Evolutionary conservation across 1,284 basidiomycete species (phyloP), one percentile per base, ranked within the genome.

Genomic region (Marasmius fiardii): DNA sequence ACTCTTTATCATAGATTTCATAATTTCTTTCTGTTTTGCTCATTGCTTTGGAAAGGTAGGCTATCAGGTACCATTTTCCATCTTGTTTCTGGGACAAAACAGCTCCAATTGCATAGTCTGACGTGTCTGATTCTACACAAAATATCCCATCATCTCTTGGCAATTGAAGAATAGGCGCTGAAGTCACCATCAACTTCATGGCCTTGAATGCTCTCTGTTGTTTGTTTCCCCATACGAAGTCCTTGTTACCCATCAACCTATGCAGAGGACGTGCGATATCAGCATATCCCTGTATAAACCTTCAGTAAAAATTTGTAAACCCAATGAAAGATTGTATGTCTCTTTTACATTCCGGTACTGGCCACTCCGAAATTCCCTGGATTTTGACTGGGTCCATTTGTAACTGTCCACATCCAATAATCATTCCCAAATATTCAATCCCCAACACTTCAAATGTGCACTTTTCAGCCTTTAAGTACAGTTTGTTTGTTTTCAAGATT

Each of bases 341-440:
- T 37, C 61, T 61, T 18, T 71, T 55, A 10, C 33, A 62, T 2
- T 31, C 59, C 1, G 72, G 73, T 4, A 34, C 20, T 7, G 65
- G 65, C 74, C 73, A 76, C 21, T 56, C 34, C 1, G 39, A 35
- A 43, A 75, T 58, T 5, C 64, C 58, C 12, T 61, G 11, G 1
- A 74, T 52, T 58, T 75, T 75, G 8, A 50, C 54, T 0, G 58
- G 56, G 43, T 71, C 65, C 70, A 74, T 72, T 0, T 18, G 18
- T n/a, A 74, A 48, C 0, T 67, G 64, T 12, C 63, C 51, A 55
- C 57, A 16, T 4, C 34, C 48, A n/a, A 75, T 60, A 34, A 71
- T 58, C 52, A 68, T 64, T 2, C 75, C 75, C 0, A 77, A 61
- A 63, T 69, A 78, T 11, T 70, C 66, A 12, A 65, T 59, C 8